These are phyloP conservation scores for Cymodocea nodosa DNA, from an alignment of 116 monocot species.

Conservation along the genomic window DNA sequence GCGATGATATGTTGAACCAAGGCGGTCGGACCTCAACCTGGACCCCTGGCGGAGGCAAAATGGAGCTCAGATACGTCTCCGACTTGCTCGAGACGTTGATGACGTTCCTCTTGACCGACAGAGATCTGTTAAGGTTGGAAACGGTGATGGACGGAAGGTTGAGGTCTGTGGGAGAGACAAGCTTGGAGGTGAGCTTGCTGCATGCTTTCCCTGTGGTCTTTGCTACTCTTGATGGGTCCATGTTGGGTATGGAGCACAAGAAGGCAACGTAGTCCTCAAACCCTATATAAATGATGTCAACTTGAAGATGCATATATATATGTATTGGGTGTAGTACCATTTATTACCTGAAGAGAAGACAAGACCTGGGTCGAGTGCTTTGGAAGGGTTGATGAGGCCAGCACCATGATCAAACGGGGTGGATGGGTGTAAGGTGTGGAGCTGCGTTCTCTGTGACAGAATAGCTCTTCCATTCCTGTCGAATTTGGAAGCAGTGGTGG, in stretches of 20 bases:
- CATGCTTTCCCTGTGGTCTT: slow-evolving; percentile 25
- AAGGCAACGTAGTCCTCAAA: slow-evolving; percentile 52
- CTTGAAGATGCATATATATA: neutral
- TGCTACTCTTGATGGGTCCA: slow-evolving; percentile 17
- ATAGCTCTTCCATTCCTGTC: slow-evolving; percentile 27
- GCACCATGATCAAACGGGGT: slow-evolving; percentile 72
- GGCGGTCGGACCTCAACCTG: slow-evolving; percentile 32
- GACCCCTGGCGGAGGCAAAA: slow-evolving; percentile 29
- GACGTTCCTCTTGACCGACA: slow-evolving; percentile 16
- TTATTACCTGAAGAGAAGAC: slow-evolving; percentile 50
- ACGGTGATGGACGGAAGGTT: slow-evolving; percentile 75
- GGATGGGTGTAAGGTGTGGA: slow-evolving; percentile 20
- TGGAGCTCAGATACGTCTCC: slow-evolving; percentile 39
- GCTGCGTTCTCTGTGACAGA: slow-evolving; percentile 31
- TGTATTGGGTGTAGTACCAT: neutral
- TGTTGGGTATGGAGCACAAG: slow-evolving; percentile 49
- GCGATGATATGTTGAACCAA: slow-evolving; percentile 33
- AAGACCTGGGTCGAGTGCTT: slow-evolving; percentile 54
- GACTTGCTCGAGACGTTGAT: slow-evolving; percentile 20
- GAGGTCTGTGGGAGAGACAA: slow-evolving; percentile 35
- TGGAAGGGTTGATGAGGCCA: slow-evolving; percentile 52
- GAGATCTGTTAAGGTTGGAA: slow-evolving; percentile 25
- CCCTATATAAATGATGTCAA: neutral
- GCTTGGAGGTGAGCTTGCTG: neutral
- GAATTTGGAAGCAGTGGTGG: slow-evolving; percentile 42